Conservation (phyloP, 768 basidiomycete species). For the Suillus americanus region DNA sequence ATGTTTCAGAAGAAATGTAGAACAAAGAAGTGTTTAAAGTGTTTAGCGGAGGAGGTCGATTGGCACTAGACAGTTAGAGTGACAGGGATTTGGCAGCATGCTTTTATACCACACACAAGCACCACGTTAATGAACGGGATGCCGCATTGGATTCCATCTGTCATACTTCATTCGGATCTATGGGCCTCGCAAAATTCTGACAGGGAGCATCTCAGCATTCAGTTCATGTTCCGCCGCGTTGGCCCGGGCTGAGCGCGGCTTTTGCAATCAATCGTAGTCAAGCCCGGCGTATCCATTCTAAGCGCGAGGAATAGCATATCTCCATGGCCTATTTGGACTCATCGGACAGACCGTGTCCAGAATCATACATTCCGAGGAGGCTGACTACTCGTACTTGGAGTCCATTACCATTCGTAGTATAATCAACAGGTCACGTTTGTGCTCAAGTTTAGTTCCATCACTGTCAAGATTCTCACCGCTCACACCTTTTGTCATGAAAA, state of each 20-base stretch:
- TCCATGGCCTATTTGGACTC: slow-evolving; percentile 8
- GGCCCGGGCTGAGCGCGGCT: neutral
- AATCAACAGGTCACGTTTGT: neutral
- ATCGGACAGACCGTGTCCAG: slow-evolving; percentile 6
- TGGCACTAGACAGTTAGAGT: slow-evolving; percentile 2
- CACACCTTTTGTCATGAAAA: slow-evolving; percentile 5
- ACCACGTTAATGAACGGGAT: slow-evolving; percentile 3
- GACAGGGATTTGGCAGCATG: neutral
- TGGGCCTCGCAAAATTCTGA: slow-evolving; percentile 10
- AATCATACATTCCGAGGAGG: slow-evolving; percentile 11
- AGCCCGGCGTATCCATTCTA: neutral
- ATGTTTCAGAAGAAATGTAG: slow-evolving; percentile 10
- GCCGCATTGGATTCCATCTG: slow-evolving; percentile 2
- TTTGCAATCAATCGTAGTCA: neutral
- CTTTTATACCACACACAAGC: slow-evolving; percentile 21
- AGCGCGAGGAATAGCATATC: slow-evolving; percentile 6
- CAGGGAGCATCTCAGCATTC: neutral
- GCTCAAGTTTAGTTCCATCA: neutral
- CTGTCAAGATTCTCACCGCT: slow-evolving; percentile 1
- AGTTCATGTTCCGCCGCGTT: slow-evolving; percentile 4
- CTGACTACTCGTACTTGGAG: neutral
- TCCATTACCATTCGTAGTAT: slow-evolving; percentile 4
- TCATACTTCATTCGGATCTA: slow-evolving; percentile 15
- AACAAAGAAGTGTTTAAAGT: neutral
- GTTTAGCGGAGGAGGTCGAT: slow-evolving; percentile 1